A percentile compares a stretch with the other conserved stretches of the same genome.
These are phyloP conservation scores for Alopecurus myosuroides DNA, from an alignment of 176 grass and related monocot genomes.

Conservation along the genomic window DNA sequence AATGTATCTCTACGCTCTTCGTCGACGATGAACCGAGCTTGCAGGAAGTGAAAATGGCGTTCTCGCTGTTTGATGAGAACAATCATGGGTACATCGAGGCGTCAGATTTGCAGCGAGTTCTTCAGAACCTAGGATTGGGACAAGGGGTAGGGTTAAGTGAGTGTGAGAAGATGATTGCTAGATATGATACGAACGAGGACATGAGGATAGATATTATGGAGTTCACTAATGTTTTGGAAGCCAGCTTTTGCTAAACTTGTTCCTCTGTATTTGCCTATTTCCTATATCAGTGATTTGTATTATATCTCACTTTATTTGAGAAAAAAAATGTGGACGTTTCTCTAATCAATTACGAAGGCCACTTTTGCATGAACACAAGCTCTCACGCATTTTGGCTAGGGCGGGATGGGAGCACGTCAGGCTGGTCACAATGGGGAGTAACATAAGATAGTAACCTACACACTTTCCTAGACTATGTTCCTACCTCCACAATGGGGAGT, in stretches of 20 bases:
- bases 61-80: conserved; percentile 67
- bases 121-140: conserved; percentile 43
- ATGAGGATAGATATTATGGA: conserved; percentile 58
- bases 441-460: no score
- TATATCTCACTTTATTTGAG: not conserved
- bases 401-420: no score
- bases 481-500: no score
- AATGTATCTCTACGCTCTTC: conserved; percentile 40
- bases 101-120: conserved; percentile 40
- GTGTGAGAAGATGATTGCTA: conserved; percentile 62
- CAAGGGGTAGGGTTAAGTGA: conserved; percentile 41
- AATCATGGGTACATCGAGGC: conserved; percentile 67
- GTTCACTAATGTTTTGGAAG: conserved; percentile 75
- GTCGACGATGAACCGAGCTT: conserved; percentile 65
- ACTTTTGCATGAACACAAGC: not conserved
- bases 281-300: not conserved
- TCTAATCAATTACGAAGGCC: not conserved
- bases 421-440: no score
- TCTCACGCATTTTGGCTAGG: no score
- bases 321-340: not conserved
- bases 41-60: conserved; percentile 59
- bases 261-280: not conserved
- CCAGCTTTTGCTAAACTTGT: conserved; percentile 38
- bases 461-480: no score
- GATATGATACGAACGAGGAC: conserved; percentile 61